Evolutionary conservation across 129 eudicot genomes (phyloP), one percentile per base, ranked within the genome.

Genomic region (Centaurea solstitialis): DNA sequence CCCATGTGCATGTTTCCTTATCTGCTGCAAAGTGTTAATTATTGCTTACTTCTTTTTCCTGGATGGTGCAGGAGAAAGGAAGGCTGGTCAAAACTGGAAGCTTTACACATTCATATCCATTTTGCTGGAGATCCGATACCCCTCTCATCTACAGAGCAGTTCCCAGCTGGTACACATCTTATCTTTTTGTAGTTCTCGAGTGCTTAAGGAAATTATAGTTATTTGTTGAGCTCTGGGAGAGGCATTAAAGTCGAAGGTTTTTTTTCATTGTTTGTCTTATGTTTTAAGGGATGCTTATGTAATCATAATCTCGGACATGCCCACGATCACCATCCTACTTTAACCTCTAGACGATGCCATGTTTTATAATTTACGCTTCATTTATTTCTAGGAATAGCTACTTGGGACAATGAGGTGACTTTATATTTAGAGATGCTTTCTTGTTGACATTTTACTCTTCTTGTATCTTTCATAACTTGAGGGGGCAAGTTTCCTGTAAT

Each of bases 91-190:
- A 91, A 72, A 66, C 86, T 21, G 97, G 97, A 79, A 91, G 85
- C 85, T 85, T 83, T 72, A 87, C 85, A 33, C 97, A 91, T 68
- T 85, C 85, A 40, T 91, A 89, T 82, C 97, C 97, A 11, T 91
- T 87, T 43, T 91, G 97, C 77, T 91, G 97, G 91, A 89, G 97
- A 83, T 91, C 97, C 28, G 97, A 89, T 81, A 91, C 91, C 6
- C 97, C 97, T 39, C 97, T 91, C 41, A 91, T 91, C 47, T 89
- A 91, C 74, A 89, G 97, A 84, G 97, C 97, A 38, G 97, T 91
- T 74, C 97, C 97, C 40, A 91, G 93, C 86, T 91, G 97, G 96
- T 89, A 84, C 38, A 73, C 79, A 7, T 7, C 73, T 84, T 43
- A 38, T 23, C 23, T 70, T 38, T 38, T 23, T 26, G n/a, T n/a